Evolutionary conservation across 2,329 filamentous ascomycete species (phyloP).

Genomic region (Sarocladium kiliense): DNA sequence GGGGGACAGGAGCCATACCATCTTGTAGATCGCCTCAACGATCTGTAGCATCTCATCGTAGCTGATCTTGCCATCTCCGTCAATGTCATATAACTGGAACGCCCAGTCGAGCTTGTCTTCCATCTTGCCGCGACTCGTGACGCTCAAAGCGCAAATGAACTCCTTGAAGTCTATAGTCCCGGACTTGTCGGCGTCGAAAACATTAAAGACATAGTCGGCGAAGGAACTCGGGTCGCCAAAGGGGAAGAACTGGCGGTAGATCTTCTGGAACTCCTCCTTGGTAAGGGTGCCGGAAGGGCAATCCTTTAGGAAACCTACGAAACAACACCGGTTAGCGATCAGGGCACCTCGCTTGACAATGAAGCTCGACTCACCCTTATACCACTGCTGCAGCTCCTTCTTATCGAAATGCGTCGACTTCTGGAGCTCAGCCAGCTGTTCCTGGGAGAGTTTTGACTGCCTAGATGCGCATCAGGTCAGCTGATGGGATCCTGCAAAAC

Average conservation of each 20-base stretch:
- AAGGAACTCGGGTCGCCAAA: constrained; percentile 97
- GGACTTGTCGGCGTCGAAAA: constrained; percentile 96
- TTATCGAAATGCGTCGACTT: constrained; percentile 98
- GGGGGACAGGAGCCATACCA: constrained; percentile 54
- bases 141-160: constrained; percentile 96
- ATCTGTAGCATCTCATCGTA: constrained; percentile 99
- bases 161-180: constrained; percentile 99
- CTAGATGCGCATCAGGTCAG: constrained; percentile 40
- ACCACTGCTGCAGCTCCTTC: constrained; percentile 99
- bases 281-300: constrained; percentile 95
- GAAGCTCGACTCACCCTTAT: constrained; percentile 70
- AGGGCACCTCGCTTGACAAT: constrained; percentile 1
- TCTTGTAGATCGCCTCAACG: constrained; percentile 99
- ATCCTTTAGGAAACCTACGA: constrained; percentile 89
- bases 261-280: constrained; percentile 99
- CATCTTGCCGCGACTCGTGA: constrained; percentile 96
- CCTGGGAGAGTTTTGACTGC: constrained; percentile 96
- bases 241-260: constrained; percentile 98
- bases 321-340: background rate
- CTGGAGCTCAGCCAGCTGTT: constrained; percentile 92
- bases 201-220: constrained; percentile 98
- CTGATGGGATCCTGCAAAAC: background rate
- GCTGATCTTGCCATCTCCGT: constrained; percentile 97
- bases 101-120: constrained; percentile 99
- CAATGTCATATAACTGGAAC: constrained; percentile 98